Evolutionary conservation across 2,329 filamentous ascomycete species (phyloP).

Genomic region (Diaporthe australafricana): DNA sequence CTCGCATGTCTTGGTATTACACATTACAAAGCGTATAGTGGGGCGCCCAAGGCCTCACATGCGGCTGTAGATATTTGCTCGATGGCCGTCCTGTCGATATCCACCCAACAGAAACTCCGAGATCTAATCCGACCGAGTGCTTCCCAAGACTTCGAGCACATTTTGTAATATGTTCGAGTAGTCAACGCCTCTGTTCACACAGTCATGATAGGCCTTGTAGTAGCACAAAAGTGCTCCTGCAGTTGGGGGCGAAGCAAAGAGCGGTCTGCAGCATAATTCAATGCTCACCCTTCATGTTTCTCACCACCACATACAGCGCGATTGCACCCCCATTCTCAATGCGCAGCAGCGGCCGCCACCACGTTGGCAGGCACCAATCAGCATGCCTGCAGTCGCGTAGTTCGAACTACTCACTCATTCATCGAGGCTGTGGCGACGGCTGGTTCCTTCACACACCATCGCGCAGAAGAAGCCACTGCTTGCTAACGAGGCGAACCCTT

Average conservation of each 20-base stretch:
- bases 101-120: background rate
- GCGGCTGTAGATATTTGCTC: background rate
- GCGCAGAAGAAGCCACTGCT: background rate
- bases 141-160: background rate
- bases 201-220: background rate
- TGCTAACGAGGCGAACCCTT: background rate
- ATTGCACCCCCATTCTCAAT: background rate
- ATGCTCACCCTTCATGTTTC: background rate
- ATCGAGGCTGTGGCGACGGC: background rate
- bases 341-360: constrained; percentile 13
- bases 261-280: constrained; percentile 7
- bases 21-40: background rate
- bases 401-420: background rate
- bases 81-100: background rate
- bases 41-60: background rate
- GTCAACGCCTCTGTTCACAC: too few relatives aligned
- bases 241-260: constrained; percentile 19
- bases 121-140: background rate
- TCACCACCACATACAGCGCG: constrained; percentile 8
- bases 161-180: too few relatives aligned
- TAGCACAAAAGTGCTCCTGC: background rate
- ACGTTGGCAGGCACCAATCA: background rate
- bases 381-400: background rate
- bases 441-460: background rate
- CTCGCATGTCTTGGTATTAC: background rate